Evolutionary conservation across 768 basidiomycete species (phyloP).

Genomic region (Plicaturopsis crispa): DNA sequence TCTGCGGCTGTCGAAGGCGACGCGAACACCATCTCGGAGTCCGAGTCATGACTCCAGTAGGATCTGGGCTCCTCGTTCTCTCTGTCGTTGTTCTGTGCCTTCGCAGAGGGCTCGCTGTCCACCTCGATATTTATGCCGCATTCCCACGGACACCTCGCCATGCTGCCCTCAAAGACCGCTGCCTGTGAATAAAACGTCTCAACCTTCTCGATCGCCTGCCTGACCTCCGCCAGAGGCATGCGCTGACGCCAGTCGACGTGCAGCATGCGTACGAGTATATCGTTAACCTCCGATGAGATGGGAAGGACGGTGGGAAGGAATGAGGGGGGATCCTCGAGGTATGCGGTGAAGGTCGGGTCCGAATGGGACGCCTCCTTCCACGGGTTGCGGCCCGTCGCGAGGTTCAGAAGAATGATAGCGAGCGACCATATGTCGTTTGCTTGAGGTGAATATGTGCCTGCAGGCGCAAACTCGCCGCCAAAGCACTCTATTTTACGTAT

Average conservation of each 20-base stretch:
- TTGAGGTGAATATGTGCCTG: conserved; percentile 72
- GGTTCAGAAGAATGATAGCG: conserved; percentile 93
- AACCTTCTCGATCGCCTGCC: conserved; percentile 47
- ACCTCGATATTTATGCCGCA: conserved; percentile 58
- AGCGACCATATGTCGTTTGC: conserved; percentile 96
- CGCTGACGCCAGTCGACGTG: conserved; percentile 56
- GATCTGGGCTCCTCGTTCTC: conserved; percentile 44
- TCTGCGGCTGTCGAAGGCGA: conserved; percentile 21
- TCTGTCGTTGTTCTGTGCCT: too few species aligned
- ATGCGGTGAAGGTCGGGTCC: conserved; percentile 89
- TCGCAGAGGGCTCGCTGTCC: conserved; percentile 51
- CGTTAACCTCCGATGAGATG: conserved; percentile 67
- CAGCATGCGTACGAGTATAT: conserved; percentile 67
- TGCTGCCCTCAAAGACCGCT: conserved; percentile 73
- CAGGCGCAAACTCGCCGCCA: conserved; percentile 56
- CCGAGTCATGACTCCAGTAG: conserved; percentile 50
- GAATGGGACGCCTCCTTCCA: conserved; percentile 83
- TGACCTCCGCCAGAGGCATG: conserved; percentile 45
- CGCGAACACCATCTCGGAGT: conserved; percentile 25
- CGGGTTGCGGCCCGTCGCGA: conserved; percentile 90
- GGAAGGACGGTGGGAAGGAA: conserved; percentile 87
- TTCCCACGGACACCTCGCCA: conserved; percentile 76
- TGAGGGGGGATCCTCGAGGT: conserved; percentile 62
- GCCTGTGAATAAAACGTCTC: conserved; percentile 66
- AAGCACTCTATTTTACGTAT: conserved; percentile 98